Percentiles rank a stretch among this genome's conserved stretches.
Conservation (phyloP, 78 protist species). For the Neovahlkampfia damariscottae region DNA sequence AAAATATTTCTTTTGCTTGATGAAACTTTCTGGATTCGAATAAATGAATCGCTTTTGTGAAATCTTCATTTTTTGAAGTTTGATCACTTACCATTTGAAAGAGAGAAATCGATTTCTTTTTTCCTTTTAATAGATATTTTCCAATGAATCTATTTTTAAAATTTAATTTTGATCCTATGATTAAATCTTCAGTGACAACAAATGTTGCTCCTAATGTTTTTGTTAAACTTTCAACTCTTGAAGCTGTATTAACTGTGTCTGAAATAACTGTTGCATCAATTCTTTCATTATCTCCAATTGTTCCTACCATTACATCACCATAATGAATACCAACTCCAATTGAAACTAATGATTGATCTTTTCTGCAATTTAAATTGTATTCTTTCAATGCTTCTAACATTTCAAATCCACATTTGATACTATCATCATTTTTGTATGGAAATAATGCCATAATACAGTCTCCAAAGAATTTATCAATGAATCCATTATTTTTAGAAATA, state of each 20-base stretch:
- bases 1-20: too few relatives aligned
- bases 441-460: conserved; percentile 25
- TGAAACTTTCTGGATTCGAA: too few relatives aligned
- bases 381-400: conserved; percentile 2
- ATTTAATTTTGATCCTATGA: too few relatives aligned
- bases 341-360: background rate
- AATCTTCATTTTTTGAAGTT: too few relatives aligned
- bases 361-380: too few relatives aligned
- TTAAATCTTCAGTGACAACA: background rate
- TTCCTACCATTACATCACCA: conserved; percentile 29
- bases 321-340: conserved; percentile 32
- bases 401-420: conserved; percentile 1
- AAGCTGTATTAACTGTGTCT: conserved; percentile 30
- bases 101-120: too few relatives aligned
- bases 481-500: conserved; percentile 28
- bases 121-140: too few relatives aligned
- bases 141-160: too few relatives aligned
- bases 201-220: background rate
- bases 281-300: conserved; percentile 17
- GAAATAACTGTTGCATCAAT: conserved; percentile 31
- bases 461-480: conserved; percentile 35
- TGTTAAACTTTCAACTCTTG: conserved; percentile 21
- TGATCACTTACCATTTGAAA: too few relatives aligned
- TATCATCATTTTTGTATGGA: conserved; percentile 1
- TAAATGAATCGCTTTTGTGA: too few relatives aligned